These are phyloP conservation scores for Ormosia semicastrata DNA, from an alignment of 306 rosid genomes.

Conservation along the genomic window DNA sequence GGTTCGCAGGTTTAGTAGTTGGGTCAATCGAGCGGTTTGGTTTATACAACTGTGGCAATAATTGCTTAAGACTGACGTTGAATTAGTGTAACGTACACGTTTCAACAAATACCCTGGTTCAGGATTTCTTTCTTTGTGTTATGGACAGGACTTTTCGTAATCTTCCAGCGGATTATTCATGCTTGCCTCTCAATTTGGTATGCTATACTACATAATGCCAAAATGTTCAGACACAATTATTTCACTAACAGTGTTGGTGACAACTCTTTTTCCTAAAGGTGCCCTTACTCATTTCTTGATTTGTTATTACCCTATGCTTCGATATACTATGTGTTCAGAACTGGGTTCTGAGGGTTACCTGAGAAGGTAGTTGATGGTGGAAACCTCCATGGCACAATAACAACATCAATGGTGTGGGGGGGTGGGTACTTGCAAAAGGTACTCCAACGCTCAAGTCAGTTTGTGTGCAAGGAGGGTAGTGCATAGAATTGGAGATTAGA, in stretches of 20 bases:
- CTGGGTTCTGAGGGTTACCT: too few species aligned
- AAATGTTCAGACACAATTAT: not conserved
- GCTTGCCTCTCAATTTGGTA: conserved; percentile 55
- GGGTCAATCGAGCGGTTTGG: too few species aligned
- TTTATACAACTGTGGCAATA: not conserved
- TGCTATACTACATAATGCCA: not conserved
- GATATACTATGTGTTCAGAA: too few species aligned
- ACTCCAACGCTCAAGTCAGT: too few species aligned
- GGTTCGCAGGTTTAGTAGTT: too few species aligned
- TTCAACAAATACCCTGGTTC: conserved; percentile 49
- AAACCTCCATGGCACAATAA: too few species aligned
- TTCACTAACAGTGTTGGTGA: not conserved
- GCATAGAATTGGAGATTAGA: too few species aligned
- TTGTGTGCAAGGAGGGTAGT: too few species aligned
- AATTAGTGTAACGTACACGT: conserved; percentile 28
- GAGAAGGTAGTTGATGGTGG: too few species aligned
- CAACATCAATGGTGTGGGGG: too few species aligned
- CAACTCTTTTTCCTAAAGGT: conserved; percentile 47
- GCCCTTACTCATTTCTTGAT: conserved; percentile 89
- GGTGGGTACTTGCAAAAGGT: too few species aligned
- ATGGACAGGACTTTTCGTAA: conserved; percentile 63
- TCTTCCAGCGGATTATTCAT: conserved; percentile 67
- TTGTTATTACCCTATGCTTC: conserved; percentile 65
- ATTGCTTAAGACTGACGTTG: conserved; percentile 17
- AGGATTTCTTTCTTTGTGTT: conserved; percentile 67